Conservation (phyloP, 2,329 filamentous ascomycete species). For the Apiospora malaysiana region DNA sequence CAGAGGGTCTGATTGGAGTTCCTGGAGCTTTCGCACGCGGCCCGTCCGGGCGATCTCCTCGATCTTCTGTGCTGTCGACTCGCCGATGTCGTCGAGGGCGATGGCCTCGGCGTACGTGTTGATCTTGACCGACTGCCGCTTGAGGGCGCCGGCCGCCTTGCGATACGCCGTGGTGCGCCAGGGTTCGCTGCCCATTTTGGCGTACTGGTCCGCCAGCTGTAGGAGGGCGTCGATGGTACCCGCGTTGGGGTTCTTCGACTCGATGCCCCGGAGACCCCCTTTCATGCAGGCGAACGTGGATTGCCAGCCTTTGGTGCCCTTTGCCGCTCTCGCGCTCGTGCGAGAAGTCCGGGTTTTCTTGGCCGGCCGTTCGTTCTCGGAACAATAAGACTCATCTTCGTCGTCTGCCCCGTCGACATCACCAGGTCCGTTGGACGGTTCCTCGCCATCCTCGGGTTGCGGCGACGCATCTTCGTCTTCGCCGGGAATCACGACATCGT, state of each 20-base stretch:
- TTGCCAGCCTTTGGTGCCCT: conserved; percentile 41
- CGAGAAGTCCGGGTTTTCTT: conserved; percentile 33
- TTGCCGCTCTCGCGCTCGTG: conserved; percentile 28
- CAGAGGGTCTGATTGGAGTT: conserved; percentile 69
- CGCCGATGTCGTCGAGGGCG: conserved; percentile 71
- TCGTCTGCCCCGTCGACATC: conserved; percentile 30
- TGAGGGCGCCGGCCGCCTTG: conserved; percentile 75
- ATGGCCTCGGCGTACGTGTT: conserved; percentile 72
- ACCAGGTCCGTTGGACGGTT: conserved; percentile 30
- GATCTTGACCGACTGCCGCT: conserved; percentile 68
- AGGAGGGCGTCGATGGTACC: conserved; percentile 78
- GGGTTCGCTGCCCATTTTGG: conserved; percentile 68
- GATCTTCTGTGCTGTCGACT: conserved; percentile 80
- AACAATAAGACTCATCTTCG: conserved; percentile 20
- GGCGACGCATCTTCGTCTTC: conserved; percentile 42
- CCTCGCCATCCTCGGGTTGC: conserved; percentile 33
- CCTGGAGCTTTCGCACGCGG: conserved; percentile 73
- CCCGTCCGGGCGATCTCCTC: conserved; percentile 85
- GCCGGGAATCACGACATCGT: conserved; percentile 59
- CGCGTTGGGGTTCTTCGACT: conserved; percentile 70
- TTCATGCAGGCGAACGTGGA: conserved; percentile 61
- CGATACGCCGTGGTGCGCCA: conserved; percentile 81
- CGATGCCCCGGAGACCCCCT: conserved; percentile 52
- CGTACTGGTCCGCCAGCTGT: conserved; percentile 81
- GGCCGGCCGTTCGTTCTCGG: conserved; percentile 26